Conservation (phyloP, 1,139 yeast genomes). For the Pichia terricola region DNA sequence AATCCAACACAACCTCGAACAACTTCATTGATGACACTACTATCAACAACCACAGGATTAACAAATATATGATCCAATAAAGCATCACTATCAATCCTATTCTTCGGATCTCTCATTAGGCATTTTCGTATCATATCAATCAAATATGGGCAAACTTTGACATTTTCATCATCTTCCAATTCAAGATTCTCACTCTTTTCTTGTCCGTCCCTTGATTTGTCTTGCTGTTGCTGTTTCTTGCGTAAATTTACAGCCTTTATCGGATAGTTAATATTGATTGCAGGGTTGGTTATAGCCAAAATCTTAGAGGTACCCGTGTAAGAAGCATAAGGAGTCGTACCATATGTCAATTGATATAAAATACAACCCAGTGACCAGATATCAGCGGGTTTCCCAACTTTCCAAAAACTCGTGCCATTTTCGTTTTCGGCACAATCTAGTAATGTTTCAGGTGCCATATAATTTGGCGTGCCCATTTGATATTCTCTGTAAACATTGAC, state of each 20-base stretch:
- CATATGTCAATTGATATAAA: slow-evolving; percentile 90
- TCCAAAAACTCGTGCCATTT: slow-evolving; percentile 39
- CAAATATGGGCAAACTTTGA: slow-evolving; percentile 28
- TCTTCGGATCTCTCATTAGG: slow-evolving; percentile 59
- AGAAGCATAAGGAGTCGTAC: slow-evolving; percentile 81
- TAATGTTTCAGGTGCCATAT: slow-evolving; percentile 96
- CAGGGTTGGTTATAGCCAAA: slow-evolving; percentile 81
- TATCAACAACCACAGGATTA: slow-evolving; percentile 65
- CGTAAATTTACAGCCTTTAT: slow-evolving; percentile 16
- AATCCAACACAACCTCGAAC: slow-evolving; percentile 68
- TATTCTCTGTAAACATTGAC: slow-evolving; percentile 82
- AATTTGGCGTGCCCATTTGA: slow-evolving; percentile 92
- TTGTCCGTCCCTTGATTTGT: slow-evolving; percentile 7
- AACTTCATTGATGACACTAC: slow-evolving; percentile 56
- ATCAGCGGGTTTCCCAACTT: slow-evolving; percentile 92
- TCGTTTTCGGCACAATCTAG: slow-evolving; percentile 40
- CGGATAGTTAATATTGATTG: slow-evolving; percentile 66
- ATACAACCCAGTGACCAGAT: slow-evolving; percentile 98
- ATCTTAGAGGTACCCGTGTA: slow-evolving; percentile 73
- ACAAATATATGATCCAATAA: slow-evolving; percentile 52
- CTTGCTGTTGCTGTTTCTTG: slow-evolving; percentile 15
- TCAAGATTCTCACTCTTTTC: slow-evolving; percentile 9
- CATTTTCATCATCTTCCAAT: not conserved
- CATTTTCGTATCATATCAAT: slow-evolving; percentile 69
- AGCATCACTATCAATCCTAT: slow-evolving; percentile 57